A percentile compares a stretch with the other conserved stretches of the same genome.
These are phyloP conservation scores for Eucalyptus marginata DNA, from an alignment of 345 rosid genomes.

Conservation along the genomic window DNA sequence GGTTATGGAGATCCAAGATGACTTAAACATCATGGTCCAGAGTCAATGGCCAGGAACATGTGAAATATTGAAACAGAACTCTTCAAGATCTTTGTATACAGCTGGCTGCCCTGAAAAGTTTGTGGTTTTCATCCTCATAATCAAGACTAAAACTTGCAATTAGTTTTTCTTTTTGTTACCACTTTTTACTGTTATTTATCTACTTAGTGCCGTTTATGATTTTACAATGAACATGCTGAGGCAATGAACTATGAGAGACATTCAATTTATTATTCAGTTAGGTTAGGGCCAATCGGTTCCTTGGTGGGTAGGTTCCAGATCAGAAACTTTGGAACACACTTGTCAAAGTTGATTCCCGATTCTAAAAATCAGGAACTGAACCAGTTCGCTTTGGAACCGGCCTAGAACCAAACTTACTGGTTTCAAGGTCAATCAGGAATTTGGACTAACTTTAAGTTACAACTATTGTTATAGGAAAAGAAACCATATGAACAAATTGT, in stretches of 20 bases:
- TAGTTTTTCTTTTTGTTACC: neutral
- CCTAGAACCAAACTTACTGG: neutral
- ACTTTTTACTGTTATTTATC: neutral
- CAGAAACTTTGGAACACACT: neutral
- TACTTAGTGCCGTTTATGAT: neutral
- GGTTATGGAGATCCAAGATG: neutral
- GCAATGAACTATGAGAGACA: neutral
- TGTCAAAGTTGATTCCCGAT: neutral
- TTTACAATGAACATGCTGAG: neutral
- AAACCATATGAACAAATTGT: neutral
- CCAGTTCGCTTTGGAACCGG: neutral
- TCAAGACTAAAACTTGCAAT: neutral
- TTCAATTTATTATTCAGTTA: neutral
- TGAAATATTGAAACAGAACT: neutral
- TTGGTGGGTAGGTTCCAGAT: neutral
- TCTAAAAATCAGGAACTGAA: neutral
- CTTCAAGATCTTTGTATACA: neutral
- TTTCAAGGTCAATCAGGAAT: neutral
- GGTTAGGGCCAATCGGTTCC: neutral
- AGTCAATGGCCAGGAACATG: neutral
- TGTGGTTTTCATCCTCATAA: neutral
- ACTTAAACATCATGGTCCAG: neutral
- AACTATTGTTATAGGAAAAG: neutral
- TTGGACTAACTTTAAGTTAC: neutral
- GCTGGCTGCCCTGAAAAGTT: neutral